Conservation (phyloP, 2,329 filamentous ascomycete genomes). For the Phyllosticta paracitricarpa region DNA sequence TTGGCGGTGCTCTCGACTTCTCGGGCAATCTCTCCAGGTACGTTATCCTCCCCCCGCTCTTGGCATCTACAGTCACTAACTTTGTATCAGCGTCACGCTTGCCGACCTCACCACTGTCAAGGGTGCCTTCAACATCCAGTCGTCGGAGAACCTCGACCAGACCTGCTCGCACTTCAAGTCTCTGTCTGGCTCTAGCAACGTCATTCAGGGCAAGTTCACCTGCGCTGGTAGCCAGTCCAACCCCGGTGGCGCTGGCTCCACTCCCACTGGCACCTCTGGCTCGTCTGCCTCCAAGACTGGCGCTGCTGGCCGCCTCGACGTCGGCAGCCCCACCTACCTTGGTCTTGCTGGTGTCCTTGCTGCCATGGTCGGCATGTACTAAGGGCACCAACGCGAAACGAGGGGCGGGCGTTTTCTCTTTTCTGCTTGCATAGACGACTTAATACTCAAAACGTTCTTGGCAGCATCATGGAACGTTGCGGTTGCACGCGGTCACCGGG, state of each 20-base stretch:
- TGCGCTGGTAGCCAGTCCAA: constrained; percentile 31
- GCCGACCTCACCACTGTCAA: constrained; percentile 41
- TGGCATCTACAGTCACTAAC: constrained; percentile 19
- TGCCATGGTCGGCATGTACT: constrained; percentile 37
- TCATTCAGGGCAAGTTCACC: constrained; percentile 33
- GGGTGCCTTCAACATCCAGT: constrained; percentile 43
- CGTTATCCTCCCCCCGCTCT: constrained; percentile 29
- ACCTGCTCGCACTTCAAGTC: constrained; percentile 33
- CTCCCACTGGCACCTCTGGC: constrained; percentile 23
- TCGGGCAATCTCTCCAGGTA: constrained; percentile 76
- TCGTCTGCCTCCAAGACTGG: constrained; percentile 18
- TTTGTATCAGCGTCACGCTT: constrained; percentile 52
- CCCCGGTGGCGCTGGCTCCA: constrained; percentile 27
- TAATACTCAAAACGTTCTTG: constrained; percentile 6
- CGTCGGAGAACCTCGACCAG: constrained; percentile 30
- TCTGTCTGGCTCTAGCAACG: constrained; percentile 28
- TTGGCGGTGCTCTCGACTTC: constrained; percentile 74
- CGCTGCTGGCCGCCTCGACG: constrained; percentile 31
- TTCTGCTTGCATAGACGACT: constrained; percentile 30
- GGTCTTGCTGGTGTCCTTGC: constrained; percentile 38
- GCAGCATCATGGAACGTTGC: neutral
- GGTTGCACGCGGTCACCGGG: neutral
- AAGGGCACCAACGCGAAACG: constrained; percentile 20
- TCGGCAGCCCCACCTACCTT: constrained; percentile 29
- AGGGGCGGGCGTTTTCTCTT: constrained; percentile 26